Percentiles rank a stretch among this genome's conserved stretches.
These are phyloP conservation scores for Neonectria magnoliae DNA, from an alignment of 2,329 filamentous ascomycete genomes.

Conservation along the genomic window DNA sequence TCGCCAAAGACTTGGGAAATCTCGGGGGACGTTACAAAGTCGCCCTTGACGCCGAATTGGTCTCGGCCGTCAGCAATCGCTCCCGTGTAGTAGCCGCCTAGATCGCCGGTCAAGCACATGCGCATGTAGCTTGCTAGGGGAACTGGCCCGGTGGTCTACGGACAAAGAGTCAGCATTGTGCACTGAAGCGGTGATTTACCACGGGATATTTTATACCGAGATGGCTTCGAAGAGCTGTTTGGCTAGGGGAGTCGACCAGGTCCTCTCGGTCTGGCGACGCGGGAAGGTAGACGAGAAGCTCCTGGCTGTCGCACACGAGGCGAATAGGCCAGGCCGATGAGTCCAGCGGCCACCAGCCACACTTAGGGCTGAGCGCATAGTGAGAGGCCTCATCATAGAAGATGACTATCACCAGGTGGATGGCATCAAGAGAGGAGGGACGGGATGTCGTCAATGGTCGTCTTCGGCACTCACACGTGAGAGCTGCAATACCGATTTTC, in stretches of 20 bases:
- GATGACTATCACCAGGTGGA: constrained; percentile 3
- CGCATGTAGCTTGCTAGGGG: constrained; percentile 97
- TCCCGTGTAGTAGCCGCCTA: constrained; percentile 93
- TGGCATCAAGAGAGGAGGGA: background rate
- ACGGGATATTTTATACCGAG: constrained; percentile 63
- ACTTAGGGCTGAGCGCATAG: constrained; percentile 19
- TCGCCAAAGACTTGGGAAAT: constrained; percentile 98
- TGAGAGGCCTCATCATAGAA: constrained; percentile 35
- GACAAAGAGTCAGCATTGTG: background rate
- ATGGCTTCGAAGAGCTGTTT: constrained; percentile 89
- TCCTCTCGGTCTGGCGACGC: constrained; percentile 54
- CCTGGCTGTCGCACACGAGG: constrained; percentile 25
- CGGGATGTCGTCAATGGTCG: background rate
- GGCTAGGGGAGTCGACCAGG: constrained; percentile 94
- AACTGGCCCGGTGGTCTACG: constrained; percentile 81
- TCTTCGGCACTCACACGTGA: constrained; percentile 23
- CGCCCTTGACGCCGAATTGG: constrained; percentile 91
- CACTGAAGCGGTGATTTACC: background rate
- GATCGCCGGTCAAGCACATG: constrained; percentile 92
- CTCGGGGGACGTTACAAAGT: constrained; percentile 97
- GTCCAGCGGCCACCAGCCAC: constrained; percentile 26
- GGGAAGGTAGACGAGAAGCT: constrained; percentile 41
- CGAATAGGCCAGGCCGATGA: constrained; percentile 20
- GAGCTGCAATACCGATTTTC: constrained; percentile 30
- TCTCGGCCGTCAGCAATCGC: constrained; percentile 75